Evolutionary conservation across 2,329 filamentous ascomycete genomes (phyloP).

Genomic region (Diaporthe vaccinii): DNA sequence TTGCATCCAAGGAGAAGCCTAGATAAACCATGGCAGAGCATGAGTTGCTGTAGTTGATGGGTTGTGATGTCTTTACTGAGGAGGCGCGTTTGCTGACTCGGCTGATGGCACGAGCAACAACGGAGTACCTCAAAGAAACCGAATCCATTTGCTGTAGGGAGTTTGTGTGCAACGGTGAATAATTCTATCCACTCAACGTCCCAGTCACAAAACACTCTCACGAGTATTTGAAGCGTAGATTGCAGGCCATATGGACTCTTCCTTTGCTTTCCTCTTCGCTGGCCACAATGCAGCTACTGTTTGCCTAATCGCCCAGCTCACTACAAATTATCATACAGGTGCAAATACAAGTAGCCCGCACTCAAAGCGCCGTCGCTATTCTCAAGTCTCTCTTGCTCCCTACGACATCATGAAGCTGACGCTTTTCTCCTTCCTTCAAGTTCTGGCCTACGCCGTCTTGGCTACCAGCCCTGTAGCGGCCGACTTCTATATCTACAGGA

Average conservation of each 20-base stretch:
- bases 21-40: neutral
- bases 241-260: neutral
- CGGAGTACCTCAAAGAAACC: neutral
- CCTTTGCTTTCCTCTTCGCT: neutral
- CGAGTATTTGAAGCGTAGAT: neutral
- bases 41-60: neutral
- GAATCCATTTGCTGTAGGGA: neutral
- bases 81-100: neutral
- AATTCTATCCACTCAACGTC: neutral
- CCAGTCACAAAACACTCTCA: neutral
- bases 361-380: neutral
- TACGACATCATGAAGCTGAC: too few relatives aligned
- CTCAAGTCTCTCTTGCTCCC: too few relatives aligned
- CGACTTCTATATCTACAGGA: constrained; percentile 1
- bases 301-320: too few relatives aligned
- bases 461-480: neutral
- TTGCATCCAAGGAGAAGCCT: neutral
- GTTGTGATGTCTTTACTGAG: neutral
- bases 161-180: neutral
- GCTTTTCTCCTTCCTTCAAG: too few relatives aligned
- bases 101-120: neutral
- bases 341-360: neutral
- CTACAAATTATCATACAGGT: too few relatives aligned
- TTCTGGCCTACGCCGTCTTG: neutral
- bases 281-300: too few relatives aligned